Evolutionary conservation across 805 yeast genomes (phyloP), one percentile per base, ranked within the genome.

Genomic region (Schwanniomyces polymorphus): DNA sequence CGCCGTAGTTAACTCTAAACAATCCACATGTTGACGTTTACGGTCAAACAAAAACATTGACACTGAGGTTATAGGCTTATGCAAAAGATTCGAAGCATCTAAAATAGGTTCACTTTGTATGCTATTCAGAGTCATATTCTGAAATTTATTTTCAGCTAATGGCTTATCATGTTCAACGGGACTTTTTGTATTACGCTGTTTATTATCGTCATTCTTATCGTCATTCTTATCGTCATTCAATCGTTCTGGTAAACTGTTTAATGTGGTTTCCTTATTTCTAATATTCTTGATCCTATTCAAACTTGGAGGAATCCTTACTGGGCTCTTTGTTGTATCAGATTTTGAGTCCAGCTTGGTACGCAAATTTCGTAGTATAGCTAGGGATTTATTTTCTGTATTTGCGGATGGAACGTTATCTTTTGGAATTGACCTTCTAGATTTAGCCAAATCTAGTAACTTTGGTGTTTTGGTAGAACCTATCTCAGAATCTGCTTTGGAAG

Each of bases 41-140:
- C 40, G 44, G 11, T 46, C 46, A 34, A 57, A 54, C 34, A 57
- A 49, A 38, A 60, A 55, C 9, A 45, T 14, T 8, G 65, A 57
- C 1, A 59, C 26, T 7, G 49, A 37, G n/a, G 49, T 48, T 2
- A 39, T 41, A 11, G 64, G 62, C 9, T 23, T 21, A n/a, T 45
- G 16, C 27, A 44, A 29, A n/a, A 49, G 43, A 25, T 35, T 44
- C 35, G 50, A 47, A 11, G 26, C 28, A 35, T 41, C 52, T 8
- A 35, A 44, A 21, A 34, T 44, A 38, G 48, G 35, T 2, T 31
- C 35, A 31, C 8, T 7, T 9, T 31, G 14, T 12, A 31, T 31
- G 16, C 14, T 14, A 5, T 11, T 16, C 7, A 3, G 17, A 14
- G 18, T 16, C 11, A 31, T 14, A 16, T 8, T 10, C n/a, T 31